phyloP scores from a whole-genome alignment of 2,329 filamentous ascomycete genomes.

The Fusarium pininemorale region DNA sequence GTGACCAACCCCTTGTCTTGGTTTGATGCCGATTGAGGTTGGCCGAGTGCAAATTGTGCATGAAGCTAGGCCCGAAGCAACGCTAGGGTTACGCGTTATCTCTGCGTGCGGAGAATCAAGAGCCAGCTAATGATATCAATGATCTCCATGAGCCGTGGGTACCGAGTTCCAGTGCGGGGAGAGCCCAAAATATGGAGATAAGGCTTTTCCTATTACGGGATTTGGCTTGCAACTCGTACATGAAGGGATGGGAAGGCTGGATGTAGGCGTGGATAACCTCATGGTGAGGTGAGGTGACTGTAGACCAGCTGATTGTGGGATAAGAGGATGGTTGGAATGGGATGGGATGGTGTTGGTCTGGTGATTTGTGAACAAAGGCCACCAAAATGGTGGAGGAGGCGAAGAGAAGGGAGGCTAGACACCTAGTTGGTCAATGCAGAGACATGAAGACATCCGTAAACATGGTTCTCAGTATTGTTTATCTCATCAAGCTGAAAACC shows the following conservation, averaged over 20 bases:
- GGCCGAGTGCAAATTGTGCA: slow-evolving; percentile 32
- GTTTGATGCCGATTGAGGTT: slow-evolving; percentile 31
- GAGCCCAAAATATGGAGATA: slow-evolving; percentile 17
- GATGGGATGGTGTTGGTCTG: not conserved
- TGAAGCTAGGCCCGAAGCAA: slow-evolving; percentile 19
- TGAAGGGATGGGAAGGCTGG: slow-evolving; percentile 26
- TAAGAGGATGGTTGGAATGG: not conserved
- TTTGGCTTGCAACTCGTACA: slow-evolving; percentile 32
- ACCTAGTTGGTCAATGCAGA: not conserved
- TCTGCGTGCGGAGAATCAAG: slow-evolving; percentile 26
- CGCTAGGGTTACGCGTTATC: slow-evolving; percentile 20
- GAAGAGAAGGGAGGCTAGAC: not conserved
- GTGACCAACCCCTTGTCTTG: slow-evolving; percentile 6
- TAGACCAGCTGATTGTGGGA: slow-evolving; percentile 3
- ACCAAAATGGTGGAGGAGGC: not conserved
- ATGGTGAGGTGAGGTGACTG: not conserved
- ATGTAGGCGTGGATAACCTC: slow-evolving; percentile 18
- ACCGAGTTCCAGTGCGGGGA: slow-evolving; percentile 24
- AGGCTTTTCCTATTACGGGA: slow-evolving; percentile 29
- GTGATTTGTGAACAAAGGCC: slow-evolving; percentile 5
- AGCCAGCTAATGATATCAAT: slow-evolving; percentile 16
- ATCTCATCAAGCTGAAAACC: not conserved
- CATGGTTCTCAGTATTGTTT: not conserved
- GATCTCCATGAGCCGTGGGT: slow-evolving; percentile 10
- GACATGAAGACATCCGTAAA: not conserved